Conservation (phyloP, 805 yeast species). For the Myxozyma monticola region DNA sequence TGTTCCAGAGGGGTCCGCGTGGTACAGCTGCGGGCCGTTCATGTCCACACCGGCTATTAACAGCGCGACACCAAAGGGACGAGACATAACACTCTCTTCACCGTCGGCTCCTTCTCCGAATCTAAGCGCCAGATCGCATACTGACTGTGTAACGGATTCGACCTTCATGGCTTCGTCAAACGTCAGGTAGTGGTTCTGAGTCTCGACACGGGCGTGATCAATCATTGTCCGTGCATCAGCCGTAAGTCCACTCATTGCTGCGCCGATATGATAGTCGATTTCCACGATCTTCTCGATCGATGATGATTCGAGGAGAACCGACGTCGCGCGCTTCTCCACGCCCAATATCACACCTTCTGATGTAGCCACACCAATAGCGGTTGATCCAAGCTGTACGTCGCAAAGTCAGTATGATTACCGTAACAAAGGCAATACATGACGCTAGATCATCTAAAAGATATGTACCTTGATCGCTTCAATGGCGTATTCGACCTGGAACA, state of each 20-base stretch:
- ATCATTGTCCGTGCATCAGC: conserved; percentile 99
- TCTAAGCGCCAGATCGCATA: conserved; percentile 93
- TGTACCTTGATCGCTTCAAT: conserved; percentile 86
- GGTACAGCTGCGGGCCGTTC: conserved; percentile 88
- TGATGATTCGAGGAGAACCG: conserved; percentile 83
- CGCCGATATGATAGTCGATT: conserved; percentile 89
- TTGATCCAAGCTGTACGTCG: conserved; percentile 65
- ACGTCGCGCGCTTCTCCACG: conserved; percentile 95
- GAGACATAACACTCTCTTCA: conserved; percentile 90
- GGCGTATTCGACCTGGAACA: conserved; percentile 97
- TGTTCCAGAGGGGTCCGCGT: conserved; percentile 99
- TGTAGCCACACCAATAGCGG: conserved; percentile 96
- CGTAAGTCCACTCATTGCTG: conserved; percentile 98
- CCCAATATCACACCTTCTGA: conserved; percentile 94
- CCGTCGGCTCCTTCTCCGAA: conserved; percentile 98
- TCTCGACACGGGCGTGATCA: conserved; percentile 90
- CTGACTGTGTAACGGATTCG: conserved; percentile 92
- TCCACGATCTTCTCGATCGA: conserved; percentile 96
- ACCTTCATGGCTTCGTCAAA: conserved; percentile 91
- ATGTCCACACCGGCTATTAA: conserved; percentile 95
- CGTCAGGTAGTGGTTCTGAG: conserved; percentile 74
- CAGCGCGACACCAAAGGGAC: conserved; percentile 98
- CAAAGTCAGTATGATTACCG: not conserved
- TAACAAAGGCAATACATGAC: not conserved
- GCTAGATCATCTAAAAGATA: not conserved